phyloP scores from a whole-genome alignment of 169 alveolate genomes.

The Eimeria falciformis region DNA sequence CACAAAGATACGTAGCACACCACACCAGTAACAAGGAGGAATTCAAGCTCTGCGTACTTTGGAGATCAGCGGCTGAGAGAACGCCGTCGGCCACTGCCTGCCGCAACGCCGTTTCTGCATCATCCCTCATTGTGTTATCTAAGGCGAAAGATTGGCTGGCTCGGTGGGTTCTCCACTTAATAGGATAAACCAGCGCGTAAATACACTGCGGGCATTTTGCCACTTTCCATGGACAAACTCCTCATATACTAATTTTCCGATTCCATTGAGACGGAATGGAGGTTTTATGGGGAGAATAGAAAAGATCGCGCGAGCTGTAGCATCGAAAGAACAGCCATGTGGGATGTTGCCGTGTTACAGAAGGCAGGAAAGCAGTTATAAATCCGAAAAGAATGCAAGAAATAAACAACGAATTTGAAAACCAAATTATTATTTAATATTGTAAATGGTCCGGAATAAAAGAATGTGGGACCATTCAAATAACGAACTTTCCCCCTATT shows the following conservation, averaged over 20 bases:
- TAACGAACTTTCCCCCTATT: neutral
- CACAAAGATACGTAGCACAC: neutral
- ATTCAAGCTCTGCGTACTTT: slow-evolving; percentile 13
- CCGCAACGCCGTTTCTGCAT: slow-evolving; percentile 58
- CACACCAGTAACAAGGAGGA: neutral
- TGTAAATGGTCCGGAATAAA: neutral
- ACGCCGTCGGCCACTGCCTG: slow-evolving; percentile 57
- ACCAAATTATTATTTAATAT: neutral
- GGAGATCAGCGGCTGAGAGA: slow-evolving; percentile 39
- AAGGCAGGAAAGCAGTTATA: neutral
- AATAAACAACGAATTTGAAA: neutral
- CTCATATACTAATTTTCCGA: neutral
- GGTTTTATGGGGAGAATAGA: neutral
- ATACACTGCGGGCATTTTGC: neutral
- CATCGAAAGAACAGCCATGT: neutral
- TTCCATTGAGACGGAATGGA: neutral
- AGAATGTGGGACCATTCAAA: neutral
- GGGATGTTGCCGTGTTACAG: neutral
- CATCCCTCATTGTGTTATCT: slow-evolving; percentile 17
- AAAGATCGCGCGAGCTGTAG: neutral
- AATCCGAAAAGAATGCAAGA: neutral
- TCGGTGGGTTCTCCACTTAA: no score
- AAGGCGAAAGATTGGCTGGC: no score
- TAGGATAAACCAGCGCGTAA: neutral
- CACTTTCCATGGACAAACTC: neutral